Percentiles rank a stretch among this genome's conserved stretches.
These are phyloP conservation scores for Macrotyloma uniflorum DNA, from an alignment of 306 rosid species.

Conservation along the genomic window DNA sequence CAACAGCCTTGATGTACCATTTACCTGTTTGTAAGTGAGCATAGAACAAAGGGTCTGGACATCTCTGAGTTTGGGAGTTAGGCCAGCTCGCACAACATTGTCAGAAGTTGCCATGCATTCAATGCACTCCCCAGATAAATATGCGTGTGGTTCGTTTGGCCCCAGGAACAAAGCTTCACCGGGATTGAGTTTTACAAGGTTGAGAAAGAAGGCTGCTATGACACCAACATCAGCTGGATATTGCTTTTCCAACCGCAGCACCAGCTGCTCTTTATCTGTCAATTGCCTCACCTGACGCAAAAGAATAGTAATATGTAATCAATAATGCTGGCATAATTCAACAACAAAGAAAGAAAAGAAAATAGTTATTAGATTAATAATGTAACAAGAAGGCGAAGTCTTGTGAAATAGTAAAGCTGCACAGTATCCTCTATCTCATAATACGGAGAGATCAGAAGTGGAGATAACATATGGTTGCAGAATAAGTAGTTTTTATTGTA, in stretches of 20 bases:
- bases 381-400: not conserved
- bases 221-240: slow-evolving; percentile 88
- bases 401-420: not conserved
- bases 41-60: slow-evolving; percentile 91
- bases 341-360: not conserved
- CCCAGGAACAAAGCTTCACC: slow-evolving; percentile 91
- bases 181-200: slow-evolving; percentile 80
- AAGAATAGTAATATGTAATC: not conserved
- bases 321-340: not conserved
- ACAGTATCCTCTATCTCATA: not conserved
- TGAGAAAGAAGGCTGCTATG: slow-evolving; percentile 87
- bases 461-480: not conserved
- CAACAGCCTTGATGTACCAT: slow-evolving; percentile 15
- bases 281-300: slow-evolving; percentile 72
- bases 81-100: slow-evolving; percentile 96
- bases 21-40: slow-evolving; percentile 93
- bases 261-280: slow-evolving; percentile 79
- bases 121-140: slow-evolving; percentile 75
- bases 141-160: slow-evolving; percentile 93
- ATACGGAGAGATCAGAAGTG: slow-evolving; percentile 5
- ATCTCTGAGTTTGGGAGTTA: slow-evolving; percentile 87
- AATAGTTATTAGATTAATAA: not conserved
- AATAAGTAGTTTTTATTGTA: not conserved
- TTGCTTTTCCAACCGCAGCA: slow-evolving; percentile 77
- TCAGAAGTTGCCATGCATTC: slow-evolving; percentile 99